Base-by-base conservation (phyloP, 106 monocot species). In the Dioscorea zingiberensis region DNA sequence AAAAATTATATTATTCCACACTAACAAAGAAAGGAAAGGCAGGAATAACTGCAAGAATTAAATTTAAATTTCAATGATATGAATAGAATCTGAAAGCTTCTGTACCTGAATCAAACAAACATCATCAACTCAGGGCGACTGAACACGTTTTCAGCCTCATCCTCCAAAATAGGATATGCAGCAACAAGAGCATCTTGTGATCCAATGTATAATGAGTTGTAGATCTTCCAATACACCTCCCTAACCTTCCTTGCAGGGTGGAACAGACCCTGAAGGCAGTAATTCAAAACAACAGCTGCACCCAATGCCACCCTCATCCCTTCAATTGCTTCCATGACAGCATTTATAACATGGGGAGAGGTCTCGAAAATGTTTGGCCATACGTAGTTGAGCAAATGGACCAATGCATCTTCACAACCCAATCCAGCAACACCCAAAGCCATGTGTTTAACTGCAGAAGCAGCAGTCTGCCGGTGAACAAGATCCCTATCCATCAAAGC, bases 321-420 rank as follows among this genome's bases (percentile, higher is more conserved):
- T 70, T 97, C 97, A 55, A 97, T 89, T 6, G 97, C 97, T 71
- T 97, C 97, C 91, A 92, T 92, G 8, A 97, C 97, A 64, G 97
- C 97, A 84, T 97, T 97, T 70, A 97, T 92, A 54, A 92, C 97
- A 69, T 92, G 92, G 8, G 97, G 97, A 27, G 91, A 91, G 2
- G 97, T 88, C 73, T 97, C 92, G 71, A 97, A 97, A 45, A 97
- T 88, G 72, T 97, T 92, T 3, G 97, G 97, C 97, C 97, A 92
- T 4, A 97, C 91, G 67, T 88, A 91, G 66, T 92, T 97, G 26
- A 97, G 81, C 58, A 97, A 68, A 76, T 97, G 97, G 1, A 97
- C 86, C 29, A 97, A 29, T 1, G 97, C 97, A 79, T 95, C 95
- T 71, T 97, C 92, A 67, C 97, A 97, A 49, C 97, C 97, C 66